These are phyloP conservation scores for Triticum monococcum DNA, from an alignment of 176 grass and related monocot genomes.

Conservation along the genomic window DNA sequence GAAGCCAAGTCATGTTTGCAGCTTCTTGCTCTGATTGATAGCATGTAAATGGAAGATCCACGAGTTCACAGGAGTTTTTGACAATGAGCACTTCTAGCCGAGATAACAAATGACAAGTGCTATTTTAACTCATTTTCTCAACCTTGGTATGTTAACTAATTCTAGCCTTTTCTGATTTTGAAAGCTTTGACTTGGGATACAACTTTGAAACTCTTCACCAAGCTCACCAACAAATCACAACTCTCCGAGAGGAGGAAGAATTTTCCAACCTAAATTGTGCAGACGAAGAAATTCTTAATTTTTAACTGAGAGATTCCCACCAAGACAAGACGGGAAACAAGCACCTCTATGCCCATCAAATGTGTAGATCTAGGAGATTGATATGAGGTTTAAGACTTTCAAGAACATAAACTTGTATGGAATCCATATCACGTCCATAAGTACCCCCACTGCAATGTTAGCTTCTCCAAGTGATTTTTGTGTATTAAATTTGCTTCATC, in stretches of 20 bases:
- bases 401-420: not conserved
- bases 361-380: not conserved
- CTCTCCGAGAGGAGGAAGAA: not conserved
- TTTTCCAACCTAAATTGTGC: not conserved
- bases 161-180: not conserved
- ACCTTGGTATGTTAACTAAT: not conserved
- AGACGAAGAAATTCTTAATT: not conserved
- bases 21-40: not conserved
- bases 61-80: not conserved
- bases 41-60: not conserved
- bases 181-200: not conserved
- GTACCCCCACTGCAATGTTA: not conserved
- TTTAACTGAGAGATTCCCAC: not conserved
- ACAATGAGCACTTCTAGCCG: not conserved
- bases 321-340: not conserved
- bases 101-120: not conserved
- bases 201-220: not conserved
- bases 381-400: not conserved
- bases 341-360: not conserved
- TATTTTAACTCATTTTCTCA: not conserved
- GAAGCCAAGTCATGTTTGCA: not conserved
- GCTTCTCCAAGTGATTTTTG: not conserved
- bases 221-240: not conserved
- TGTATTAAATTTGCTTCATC: not conserved
- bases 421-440: not conserved